These are phyloP conservation scores for Penicillium occitanis DNA, from an alignment of 2,329 filamentous ascomycete genomes.

Conservation along the genomic window DNA sequence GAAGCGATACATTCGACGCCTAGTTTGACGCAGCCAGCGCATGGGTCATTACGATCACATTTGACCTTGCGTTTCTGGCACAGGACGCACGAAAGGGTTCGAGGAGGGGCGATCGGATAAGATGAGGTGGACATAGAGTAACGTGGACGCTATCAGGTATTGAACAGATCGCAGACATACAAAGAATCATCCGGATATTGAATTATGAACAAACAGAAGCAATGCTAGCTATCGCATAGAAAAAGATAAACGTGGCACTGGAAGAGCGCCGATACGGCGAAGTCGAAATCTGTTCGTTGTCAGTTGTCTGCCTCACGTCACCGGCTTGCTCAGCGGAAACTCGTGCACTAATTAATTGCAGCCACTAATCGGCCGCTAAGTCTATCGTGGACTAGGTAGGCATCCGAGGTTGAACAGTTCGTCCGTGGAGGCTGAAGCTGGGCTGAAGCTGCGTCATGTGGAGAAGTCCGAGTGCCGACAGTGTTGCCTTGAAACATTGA, in stretches of 20 bases:
- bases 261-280: not conserved
- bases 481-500: not conserved
- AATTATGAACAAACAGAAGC: not conserved
- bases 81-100: not conserved
- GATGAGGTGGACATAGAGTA: not conserved
- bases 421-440: not conserved
- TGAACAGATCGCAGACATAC: not conserved
- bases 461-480: not conserved
- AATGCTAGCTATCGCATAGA: not conserved
- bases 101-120: not conserved
- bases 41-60: not conserved
- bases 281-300: not conserved
- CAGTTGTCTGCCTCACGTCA: not conserved
- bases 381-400: conserved; percentile 10
- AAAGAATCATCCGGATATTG: not conserved
- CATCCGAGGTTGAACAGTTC: conserved; percentile 8
- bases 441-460: conserved; percentile 11
- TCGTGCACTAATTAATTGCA: not conserved
- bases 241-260: not conserved
- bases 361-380: not conserved
- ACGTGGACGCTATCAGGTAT: not conserved
- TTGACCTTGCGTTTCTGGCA: not conserved
- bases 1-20: not conserved
- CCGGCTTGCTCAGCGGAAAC: not conserved
- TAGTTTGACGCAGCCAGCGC: not conserved